These are phyloP conservation scores for Ophiosphaerella korrae DNA, from an alignment of 2,329 filamentous ascomycete species.

Conservation along the genomic window DNA sequence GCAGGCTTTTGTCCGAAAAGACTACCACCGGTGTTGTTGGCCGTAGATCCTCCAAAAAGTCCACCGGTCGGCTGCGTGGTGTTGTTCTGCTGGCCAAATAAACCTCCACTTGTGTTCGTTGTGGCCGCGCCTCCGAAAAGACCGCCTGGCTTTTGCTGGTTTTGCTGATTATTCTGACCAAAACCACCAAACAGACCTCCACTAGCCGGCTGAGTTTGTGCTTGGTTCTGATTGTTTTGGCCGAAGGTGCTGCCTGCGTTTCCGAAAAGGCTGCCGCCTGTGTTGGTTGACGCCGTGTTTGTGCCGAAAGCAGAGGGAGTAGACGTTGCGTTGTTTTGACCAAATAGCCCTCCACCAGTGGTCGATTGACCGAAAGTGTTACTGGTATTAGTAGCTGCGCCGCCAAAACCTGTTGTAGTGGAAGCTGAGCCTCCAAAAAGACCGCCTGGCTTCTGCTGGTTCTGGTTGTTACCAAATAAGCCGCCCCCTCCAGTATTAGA, in stretches of 20 bases:
- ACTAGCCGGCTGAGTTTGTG: constrained; percentile 13
- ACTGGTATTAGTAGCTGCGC: constrained; percentile 25
- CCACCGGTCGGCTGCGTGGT: constrained; percentile 37
- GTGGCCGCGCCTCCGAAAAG: constrained; percentile 38
- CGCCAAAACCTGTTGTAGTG: constrained; percentile 32
- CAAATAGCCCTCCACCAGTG: constrained; percentile 42
- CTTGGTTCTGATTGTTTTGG: constrained; percentile 34
- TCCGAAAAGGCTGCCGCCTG: constrained; percentile 37
- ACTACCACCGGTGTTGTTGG: constrained; percentile 39
- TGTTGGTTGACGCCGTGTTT: constrained; percentile 29
- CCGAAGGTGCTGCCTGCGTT: constrained; percentile 37
- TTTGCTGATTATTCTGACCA: constrained; percentile 42
- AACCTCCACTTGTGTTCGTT: constrained; percentile 50
- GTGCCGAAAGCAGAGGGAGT: constrained; percentile 36
- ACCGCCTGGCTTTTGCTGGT: constrained; percentile 47
- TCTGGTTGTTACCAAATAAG: constrained; percentile 56
- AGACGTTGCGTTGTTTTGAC: constrained; percentile 33
- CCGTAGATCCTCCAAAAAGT: constrained; percentile 58
- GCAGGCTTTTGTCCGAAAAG: constrained; percentile 49
- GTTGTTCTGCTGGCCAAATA: constrained; percentile 55
- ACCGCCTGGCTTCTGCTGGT: constrained; percentile 43
- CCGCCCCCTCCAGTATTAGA: constrained; percentile 39
- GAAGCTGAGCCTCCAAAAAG: constrained; percentile 40
- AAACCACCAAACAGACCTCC: constrained; percentile 29
- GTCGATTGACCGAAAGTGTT: constrained; percentile 33